Base-by-base conservation (phyloP, 768 basidiomycete species). In the Mycena maculata region DNA sequence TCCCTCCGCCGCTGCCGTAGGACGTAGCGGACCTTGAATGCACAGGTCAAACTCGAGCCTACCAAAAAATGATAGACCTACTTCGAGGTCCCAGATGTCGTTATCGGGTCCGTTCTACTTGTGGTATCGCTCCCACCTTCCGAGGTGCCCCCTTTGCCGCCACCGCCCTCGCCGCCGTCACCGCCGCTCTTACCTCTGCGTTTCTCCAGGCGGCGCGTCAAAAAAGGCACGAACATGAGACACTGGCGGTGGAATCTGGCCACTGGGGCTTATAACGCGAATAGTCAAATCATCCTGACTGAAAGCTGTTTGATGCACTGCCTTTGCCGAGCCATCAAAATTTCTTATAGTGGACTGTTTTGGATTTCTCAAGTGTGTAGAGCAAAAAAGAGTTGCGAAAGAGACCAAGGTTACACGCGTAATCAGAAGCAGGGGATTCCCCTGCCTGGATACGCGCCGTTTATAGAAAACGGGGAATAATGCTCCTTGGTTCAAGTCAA, bases 1-100 rank as follows among this genome's bases (percentile, higher is more conserved):
- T 67, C 20, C 81, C 77, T 1, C 79, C 80, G 0, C 82, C 82
- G 22, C 18, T 18, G 1, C 80, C 80, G 54, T 82, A 83, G 0
- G 78, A 73, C 15, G 60, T 70, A 7, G 80, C 79, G 0, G 49
- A 45, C 54, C 63, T 69, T 30, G 8, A 53, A 44, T 36, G 33
- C 13, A 11, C 7, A 16, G 1, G 36, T 38, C 18, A 52, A 53
- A 22, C 27, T 49, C 10, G 27, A 23, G 11, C n/a, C 1, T 18
- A 13, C 28, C 15, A 1, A 15, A 7, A 63, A 2, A 31, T 36
- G 44, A 31, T 11, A 3, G 41, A 54, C 56, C 11, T 38, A 60
- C 61, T 59, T 63, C 18, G 68, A 60, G 13, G 38, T 44, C 1
- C 68, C 63, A 5, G 52, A n/a, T 4, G 67, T 44, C 45, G 47